Conservation (phyloP, 345 rosid genomes). For the Excoecaria cochinchinensis region DNA sequence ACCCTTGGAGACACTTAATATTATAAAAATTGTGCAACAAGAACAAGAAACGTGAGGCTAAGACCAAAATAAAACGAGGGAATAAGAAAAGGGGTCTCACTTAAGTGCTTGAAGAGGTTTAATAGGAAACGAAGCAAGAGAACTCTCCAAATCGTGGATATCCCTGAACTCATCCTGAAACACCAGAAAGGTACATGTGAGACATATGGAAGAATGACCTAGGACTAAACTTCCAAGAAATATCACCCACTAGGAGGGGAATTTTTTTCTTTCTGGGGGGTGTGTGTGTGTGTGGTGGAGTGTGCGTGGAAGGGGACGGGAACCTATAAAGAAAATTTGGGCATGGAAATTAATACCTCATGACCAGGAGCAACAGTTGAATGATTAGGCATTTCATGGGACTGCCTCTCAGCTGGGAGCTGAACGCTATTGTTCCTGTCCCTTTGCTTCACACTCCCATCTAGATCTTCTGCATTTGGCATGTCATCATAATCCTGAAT, state of each 20-base stretch:
- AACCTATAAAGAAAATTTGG: slow-evolving; percentile 1
- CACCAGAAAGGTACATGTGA: slow-evolving; percentile 21
- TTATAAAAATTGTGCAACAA: background rate
- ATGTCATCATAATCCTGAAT: slow-evolving; percentile 62
- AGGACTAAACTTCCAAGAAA: background rate
- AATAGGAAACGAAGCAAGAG: slow-evolving; percentile 72
- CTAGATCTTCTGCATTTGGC: slow-evolving; percentile 52
- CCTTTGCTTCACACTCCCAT: slow-evolving; percentile 42
- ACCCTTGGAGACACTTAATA: background rate
- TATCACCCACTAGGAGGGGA: background rate
- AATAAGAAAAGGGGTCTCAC: slow-evolving; percentile 31
- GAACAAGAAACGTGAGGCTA: slow-evolving; percentile 11
- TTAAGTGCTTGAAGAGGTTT: slow-evolving; percentile 87
- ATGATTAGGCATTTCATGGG: slow-evolving; percentile 46
- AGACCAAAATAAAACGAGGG: slow-evolving; percentile 1
- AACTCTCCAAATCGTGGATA: slow-evolving; percentile 69
- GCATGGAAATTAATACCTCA: slow-evolving; percentile 44
- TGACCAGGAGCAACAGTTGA: slow-evolving; percentile 52
- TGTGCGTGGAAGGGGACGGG: too few relatives aligned
- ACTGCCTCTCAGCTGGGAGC: slow-evolving; percentile 33
- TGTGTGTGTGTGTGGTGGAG: too few relatives aligned
- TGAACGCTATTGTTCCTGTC: slow-evolving; percentile 39
- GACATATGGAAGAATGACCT: slow-evolving; percentile 15
- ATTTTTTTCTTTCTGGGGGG: too few relatives aligned
- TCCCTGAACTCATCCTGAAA: slow-evolving; percentile 65